Evolutionary conservation across 345 rosid genomes (phyloP).

Genomic region (Eucalyptus polybractea): DNA sequence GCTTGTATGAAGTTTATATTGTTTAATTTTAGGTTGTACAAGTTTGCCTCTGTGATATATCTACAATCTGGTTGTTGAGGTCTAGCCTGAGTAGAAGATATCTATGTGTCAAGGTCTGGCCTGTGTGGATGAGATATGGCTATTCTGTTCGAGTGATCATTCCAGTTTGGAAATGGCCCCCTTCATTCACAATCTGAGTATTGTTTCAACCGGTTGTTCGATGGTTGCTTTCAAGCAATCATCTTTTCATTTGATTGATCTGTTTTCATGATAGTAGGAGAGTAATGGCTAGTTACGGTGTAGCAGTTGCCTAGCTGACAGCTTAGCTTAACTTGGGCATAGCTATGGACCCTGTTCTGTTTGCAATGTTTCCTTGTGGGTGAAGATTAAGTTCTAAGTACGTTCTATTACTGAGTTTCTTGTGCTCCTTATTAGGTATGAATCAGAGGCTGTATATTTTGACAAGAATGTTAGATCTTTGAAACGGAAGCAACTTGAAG

Average conservation of each 20-base stretch:
- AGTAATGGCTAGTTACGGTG: not conserved
- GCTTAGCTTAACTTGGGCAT: not conserved
- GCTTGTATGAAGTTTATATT: not conserved
- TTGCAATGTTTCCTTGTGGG: not conserved
- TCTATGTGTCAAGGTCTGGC: not conserved
- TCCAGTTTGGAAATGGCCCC: not conserved
- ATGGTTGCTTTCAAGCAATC: not conserved
- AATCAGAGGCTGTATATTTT: slow-evolving; percentile 64
- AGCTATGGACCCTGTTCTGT: not conserved
- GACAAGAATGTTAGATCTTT: slow-evolving; percentile 81
- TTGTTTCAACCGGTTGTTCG: not conserved
- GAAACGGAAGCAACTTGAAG: slow-evolving; percentile 68
- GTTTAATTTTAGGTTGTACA: rapidly evolving
- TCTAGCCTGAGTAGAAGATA: not conserved
- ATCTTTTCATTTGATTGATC: not conserved
- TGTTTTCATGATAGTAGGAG: not conserved
- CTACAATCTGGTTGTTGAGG: not conserved
- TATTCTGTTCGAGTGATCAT: not conserved
- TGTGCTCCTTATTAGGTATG: slow-evolving; percentile 28
- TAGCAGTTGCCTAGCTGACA: not conserved
- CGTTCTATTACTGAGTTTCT: rapidly evolving
- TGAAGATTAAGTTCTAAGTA: not conserved
- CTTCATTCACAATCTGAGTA: not conserved
- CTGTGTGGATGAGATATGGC: not conserved
- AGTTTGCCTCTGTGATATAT: not conserved